Evolutionary conservation across 139 green algal genomes (phyloP), one percentile per base, ranked within the genome.

Genomic region (Auxenochlorella pyrenoidosa): DNA sequence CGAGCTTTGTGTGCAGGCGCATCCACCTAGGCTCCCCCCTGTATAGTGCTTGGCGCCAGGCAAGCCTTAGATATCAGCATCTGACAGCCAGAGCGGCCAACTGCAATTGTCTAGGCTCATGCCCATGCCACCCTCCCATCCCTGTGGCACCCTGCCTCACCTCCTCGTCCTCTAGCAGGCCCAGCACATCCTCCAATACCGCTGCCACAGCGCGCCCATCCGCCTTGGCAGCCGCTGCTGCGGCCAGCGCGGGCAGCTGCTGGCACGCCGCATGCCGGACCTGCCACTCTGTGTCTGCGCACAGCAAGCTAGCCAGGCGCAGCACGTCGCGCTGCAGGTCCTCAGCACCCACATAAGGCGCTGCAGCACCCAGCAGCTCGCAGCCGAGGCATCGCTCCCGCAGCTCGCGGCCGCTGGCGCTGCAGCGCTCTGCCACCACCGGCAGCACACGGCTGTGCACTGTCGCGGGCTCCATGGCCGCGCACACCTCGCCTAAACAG

Each of bases 281-380:
- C 82, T 79, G 82, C 82, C 82, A 86, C 43, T 86, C 82, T 18
- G 82, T 86, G 66, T 86, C 82, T 21, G 51, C 41, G 66, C 82
- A 86, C 65, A 86, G 66, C 12, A 32, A 38, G 43, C 44, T n/a
- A 10, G 43, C 66, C n/a, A 79, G 66, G 24, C 82, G 41, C 66
- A 86, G 66, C 82, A 86, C 43, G 41, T 43, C 58, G 66, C 51
- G 82, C 82, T 86, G n/a, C 43, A 86, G n/a, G 43, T 86, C 82
- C 0, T 66, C 66, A 3, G 71, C 43, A 47, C 30, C 65, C 5
- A 30, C 43, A n/a, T 86, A 66, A 6, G 44, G 82, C 43, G 82
- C 82, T 32, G 79, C 58, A 5, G 22, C 44, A 16, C 66, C 82
- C 82, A 86, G 65, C 66, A 86, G 43, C 82, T 86, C 43, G 82